Percentiles rank a stretch among this genome's conserved stretches.
Evolutionary conservation across 1,139 yeast genomes (phyloP).

Genomic region (Yarrowia galli): DNA sequence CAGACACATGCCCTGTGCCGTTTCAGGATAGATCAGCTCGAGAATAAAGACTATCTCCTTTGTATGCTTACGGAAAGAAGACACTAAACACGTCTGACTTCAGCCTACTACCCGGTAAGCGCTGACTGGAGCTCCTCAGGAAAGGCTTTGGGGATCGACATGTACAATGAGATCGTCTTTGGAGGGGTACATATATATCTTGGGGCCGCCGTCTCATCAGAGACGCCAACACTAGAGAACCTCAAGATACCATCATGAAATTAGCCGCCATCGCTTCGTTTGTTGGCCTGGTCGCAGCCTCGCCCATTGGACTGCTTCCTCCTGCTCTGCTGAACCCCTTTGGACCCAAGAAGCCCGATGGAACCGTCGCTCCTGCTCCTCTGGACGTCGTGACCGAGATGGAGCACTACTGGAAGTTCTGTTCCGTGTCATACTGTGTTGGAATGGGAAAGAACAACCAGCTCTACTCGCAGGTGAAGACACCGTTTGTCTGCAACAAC

Average conservation of each 20-base stretch:
- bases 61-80: not conserved
- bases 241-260: constrained; percentile 18
- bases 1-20: not conserved
- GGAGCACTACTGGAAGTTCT: constrained; percentile 36
- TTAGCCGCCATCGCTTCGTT: constrained; percentile 16
- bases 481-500: constrained; percentile 23
- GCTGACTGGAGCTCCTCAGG: not conserved
- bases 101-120: not conserved
- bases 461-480: constrained; percentile 13
- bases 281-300: constrained; percentile 8
- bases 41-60: not conserved
- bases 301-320: constrained; percentile 20
- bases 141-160: constrained; percentile 16
- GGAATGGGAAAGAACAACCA: constrained; percentile 24
- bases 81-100: not conserved
- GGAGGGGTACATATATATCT: constrained; percentile 27
- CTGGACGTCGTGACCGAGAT: not conserved
- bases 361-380: constrained; percentile 12
- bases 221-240: not conserved
- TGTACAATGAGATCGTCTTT: constrained; percentile 21
- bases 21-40: not conserved
- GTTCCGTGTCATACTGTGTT: constrained; percentile 19
- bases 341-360: constrained; percentile 17
- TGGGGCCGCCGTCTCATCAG: not conserved
- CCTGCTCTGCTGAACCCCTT: constrained; percentile 12